Base-by-base conservation (phyloP, 495 filamentous ascomycete species). In the Podospora conica region DNA sequence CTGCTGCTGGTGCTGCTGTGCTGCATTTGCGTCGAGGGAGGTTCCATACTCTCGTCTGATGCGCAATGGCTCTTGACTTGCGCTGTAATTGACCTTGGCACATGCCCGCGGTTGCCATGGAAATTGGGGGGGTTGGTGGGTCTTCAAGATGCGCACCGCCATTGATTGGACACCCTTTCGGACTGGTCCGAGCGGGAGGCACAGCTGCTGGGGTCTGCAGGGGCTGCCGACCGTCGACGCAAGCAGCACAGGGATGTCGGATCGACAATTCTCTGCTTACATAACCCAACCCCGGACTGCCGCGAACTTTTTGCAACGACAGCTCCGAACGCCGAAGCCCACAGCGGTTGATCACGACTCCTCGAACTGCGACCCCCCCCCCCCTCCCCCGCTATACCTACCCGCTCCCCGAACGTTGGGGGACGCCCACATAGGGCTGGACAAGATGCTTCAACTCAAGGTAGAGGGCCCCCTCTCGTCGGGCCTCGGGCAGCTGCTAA, bases 401-500 rank as follows among this genome's bases (percentile, higher is more conserved):
- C 27, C 64, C 27, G 27, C 20, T 48, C 23, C 53, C 23, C 22
- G 58, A 55, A 58, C 58, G 54, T 20, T 27, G 59, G 59, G 59
- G 58, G 40, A 55, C 56, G 64, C 63, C 31, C 55, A 33, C 21
- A 69, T 63, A 68, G 60, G 66, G 61, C 73, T 77, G 70, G 70
- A 74, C 86, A 90, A 77, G 75, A 98, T 98, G 95, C 96, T 98
- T 77, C 95, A 98, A 85, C 83, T 98, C 82, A 98, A 98, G 92
- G 95, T 95, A 55, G 23, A n/a, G 9, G 8, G 15, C 6, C 10
- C 11, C 24, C 25, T 64, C 33, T 3, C 12, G 27, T 25, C 8
- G 24, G 60, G 21, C 53, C 23, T 24, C 11, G 9, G 23, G 23
- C n/a, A 56, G 61, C 71, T 76, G 29, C 70, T 70, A 18, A 11